phyloP scores from a whole-genome alignment of 1,139 yeast genomes.

The Geotrichum klebahnii region DNA sequence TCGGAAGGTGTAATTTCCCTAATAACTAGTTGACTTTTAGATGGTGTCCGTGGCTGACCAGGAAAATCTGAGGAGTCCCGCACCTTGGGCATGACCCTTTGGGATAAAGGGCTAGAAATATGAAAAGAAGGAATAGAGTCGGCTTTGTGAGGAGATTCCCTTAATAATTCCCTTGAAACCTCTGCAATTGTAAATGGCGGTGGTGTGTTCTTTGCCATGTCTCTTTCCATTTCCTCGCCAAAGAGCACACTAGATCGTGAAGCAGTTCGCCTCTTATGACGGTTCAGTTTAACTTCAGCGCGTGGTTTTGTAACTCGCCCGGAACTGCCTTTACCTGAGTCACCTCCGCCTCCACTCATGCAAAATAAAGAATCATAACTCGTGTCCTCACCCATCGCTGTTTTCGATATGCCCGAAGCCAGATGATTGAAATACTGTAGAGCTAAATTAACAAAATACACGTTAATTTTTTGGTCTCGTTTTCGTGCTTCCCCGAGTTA shows the following conservation, averaged over 20 bases:
- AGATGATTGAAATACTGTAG: too few relatives aligned
- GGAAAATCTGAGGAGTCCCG: background rate
- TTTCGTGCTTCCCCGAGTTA: too few relatives aligned
- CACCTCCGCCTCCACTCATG: conserved; percentile 4
- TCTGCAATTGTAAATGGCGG: background rate
- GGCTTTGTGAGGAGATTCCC: background rate
- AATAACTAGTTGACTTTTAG: background rate
- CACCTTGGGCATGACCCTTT: background rate
- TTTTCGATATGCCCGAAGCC: too few relatives aligned
- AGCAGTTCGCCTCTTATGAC: background rate
- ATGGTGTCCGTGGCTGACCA: background rate
- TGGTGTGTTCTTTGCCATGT: background rate
- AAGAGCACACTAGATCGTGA: background rate
- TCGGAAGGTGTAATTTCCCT: conserved; percentile 10
- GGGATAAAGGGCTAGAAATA: background rate
- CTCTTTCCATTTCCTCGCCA: background rate
- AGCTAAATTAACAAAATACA: too few relatives aligned
- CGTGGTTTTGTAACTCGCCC: background rate
- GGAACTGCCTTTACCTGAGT: background rate
- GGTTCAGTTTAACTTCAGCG: background rate
- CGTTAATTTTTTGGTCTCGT: too few relatives aligned
- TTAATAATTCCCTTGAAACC: background rate
- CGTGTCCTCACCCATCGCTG: too few relatives aligned
- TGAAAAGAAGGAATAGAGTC: too few relatives aligned
- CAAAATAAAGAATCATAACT: too few relatives aligned